Evolutionary conservation across 2,329 filamentous ascomycete genomes (phyloP).

Genomic region (Fusarium piperis): DNA sequence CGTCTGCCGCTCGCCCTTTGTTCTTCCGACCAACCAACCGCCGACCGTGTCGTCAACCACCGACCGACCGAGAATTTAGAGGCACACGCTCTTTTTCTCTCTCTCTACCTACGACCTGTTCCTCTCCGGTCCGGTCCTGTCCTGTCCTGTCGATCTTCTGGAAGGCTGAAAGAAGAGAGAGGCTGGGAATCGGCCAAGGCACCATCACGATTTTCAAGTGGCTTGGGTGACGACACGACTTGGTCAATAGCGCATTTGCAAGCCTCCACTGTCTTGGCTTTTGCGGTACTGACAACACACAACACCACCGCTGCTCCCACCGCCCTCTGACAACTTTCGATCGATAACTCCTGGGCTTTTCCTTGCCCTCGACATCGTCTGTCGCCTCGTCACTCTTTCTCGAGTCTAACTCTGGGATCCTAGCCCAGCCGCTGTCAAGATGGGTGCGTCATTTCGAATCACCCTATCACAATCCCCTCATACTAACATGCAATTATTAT

Average conservation of each 20-base stretch:
- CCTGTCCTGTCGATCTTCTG: slow-evolving; percentile 6
- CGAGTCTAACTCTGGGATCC: not conserved
- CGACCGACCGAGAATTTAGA: not conserved
- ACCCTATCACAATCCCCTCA: slow-evolving; percentile 22
- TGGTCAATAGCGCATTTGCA: slow-evolving; percentile 34
- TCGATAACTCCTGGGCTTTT: slow-evolving; percentile 4
- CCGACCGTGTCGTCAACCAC: not conserved
- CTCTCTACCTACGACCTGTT: not conserved
- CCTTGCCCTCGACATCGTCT: not conserved
- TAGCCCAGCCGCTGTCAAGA: slow-evolving; percentile 42
- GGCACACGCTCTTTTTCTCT: not conserved
- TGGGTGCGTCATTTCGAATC: slow-evolving; percentile 49
- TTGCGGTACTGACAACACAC: slow-evolving; percentile 13
- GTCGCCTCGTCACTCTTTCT: slow-evolving; percentile 22
- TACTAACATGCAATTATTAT: slow-evolving; percentile 21
- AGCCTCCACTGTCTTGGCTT: slow-evolving; percentile 31
- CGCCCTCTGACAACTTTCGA: not conserved
- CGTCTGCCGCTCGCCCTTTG: slow-evolving; percentile 3
- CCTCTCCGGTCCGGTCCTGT: not conserved
- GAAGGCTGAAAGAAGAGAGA: slow-evolving; percentile 5
- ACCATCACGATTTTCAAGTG: slow-evolving; percentile 17
- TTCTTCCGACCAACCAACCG: not conserved
- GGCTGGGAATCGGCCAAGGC: slow-evolving; percentile 16
- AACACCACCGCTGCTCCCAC: not conserved
- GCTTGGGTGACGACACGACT: slow-evolving; percentile 39